Evolutionary conservation across 306 rosid species (phyloP).

Genomic region (Alnus rubra): DNA sequence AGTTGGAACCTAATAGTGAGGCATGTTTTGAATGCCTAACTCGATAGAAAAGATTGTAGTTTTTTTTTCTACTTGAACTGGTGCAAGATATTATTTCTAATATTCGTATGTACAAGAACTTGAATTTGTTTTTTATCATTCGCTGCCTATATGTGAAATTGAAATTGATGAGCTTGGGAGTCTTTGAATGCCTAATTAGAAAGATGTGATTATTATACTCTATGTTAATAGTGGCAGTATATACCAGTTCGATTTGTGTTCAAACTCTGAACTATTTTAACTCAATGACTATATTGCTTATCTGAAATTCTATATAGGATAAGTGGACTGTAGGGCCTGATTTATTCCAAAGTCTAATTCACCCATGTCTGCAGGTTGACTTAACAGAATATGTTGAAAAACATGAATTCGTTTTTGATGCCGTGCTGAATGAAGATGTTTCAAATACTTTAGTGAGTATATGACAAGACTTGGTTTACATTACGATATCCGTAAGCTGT

Average conservation of each 20-base stretch:
- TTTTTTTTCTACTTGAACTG: neutral
- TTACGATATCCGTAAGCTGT: slow-evolving; percentile 15
- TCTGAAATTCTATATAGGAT: neutral
- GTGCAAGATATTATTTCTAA: neutral
- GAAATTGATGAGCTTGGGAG: neutral
- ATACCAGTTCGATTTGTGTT: neutral
- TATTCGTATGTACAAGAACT: neutral
- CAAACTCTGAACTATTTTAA: neutral
- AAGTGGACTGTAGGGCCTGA: neutral
- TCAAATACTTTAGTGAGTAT: slow-evolving; percentile 70
- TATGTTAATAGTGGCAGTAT: neutral
- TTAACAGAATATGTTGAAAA: slow-evolving; percentile 72
- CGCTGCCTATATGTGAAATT: neutral
- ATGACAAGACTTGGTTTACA: slow-evolving; percentile 18
- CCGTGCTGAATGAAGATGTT: slow-evolving; percentile 74
- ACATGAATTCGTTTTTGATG: slow-evolving; percentile 79
- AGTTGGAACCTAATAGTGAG: too few relatives aligned
- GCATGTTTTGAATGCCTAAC: too few relatives aligned
- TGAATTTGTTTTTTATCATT: neutral
- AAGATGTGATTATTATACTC: neutral
- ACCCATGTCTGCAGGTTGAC: slow-evolving; percentile 60
- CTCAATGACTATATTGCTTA: neutral
- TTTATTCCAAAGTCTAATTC: slow-evolving; percentile 24
- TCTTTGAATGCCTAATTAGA: neutral
- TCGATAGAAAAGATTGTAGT: neutral